phyloP scores from a whole-genome alignment of 257 asterid species.

The Capsicum baccatum region DNA sequence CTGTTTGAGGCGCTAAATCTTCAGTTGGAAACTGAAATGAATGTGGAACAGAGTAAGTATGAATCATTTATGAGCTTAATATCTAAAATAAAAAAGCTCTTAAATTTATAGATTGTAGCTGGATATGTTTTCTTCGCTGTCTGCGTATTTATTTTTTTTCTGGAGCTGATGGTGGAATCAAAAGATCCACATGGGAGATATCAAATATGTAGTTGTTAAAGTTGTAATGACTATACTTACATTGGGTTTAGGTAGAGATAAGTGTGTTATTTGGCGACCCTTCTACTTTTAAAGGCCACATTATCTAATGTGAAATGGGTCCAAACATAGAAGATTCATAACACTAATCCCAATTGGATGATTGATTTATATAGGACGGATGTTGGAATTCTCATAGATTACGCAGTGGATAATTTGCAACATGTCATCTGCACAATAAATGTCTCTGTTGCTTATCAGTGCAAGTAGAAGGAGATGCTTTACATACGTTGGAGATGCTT shows the following conservation, averaged over 20 bases:
- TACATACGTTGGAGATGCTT: background rate
- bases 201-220: background rate
- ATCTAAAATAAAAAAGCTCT: background rate
- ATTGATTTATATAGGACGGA: background rate
- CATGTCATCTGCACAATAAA: slow-evolving; percentile 9
- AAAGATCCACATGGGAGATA: background rate
- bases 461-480: slow-evolving; percentile 18
- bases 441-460: background rate
- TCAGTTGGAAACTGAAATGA: slow-evolving; percentile 80
- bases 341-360: background rate
- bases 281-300: background rate
- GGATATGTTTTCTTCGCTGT: background rate
- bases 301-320: background rate
- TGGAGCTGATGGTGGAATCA: background rate
- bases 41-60: slow-evolving; percentile 70
- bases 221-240: background rate
- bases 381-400: background rate
- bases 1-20: slow-evolving; percentile 72
- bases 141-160: background rate
- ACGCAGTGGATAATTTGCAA: background rate
- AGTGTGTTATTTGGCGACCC: background rate
- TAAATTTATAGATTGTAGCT: background rate
- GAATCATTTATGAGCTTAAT: slow-evolving; percentile 3
- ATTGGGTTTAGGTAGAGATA: background rate
- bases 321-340: background rate